Evolutionary conservation across 306 rosid genomes (phyloP), one percentile per base, ranked within the genome.

Genomic region (Begonia peltatifolia): DNA sequence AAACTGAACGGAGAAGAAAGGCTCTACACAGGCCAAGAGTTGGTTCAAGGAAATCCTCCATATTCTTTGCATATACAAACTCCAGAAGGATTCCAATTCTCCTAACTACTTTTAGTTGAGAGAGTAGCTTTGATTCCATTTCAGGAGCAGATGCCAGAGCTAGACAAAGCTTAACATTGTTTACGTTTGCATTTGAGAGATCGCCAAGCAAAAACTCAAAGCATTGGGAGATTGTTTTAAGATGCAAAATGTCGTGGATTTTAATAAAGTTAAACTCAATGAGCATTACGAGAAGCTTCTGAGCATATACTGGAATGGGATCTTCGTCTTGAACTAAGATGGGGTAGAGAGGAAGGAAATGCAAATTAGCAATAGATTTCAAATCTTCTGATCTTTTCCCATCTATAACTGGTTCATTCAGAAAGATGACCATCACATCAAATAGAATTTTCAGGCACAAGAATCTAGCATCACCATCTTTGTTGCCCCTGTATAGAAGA

Each of bases 261-360:
- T 70, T 76, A 25, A 90, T 83, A 64, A 74, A 77, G 55, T 55
- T 59, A 53, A 74, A 81, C 59, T 86, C 99, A 46, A 90, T 73
- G 50, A 86, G 77, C 95, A 90, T 90, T 74, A 90, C 95, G n/a
- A 90, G 95, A 81, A 90, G 99, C 74, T 86, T 90, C 63, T 83
- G 95, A 11, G 95, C 95, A 42, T 72, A 90, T 71, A 90, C 75
- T 36, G 99, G 99, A 62, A 90, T 86, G 47, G 95, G 95, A 61
- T 90, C 94, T 76, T 86, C 95, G 48, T 90, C 99, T 68, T 85
- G 88, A 35, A 90, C 79, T 69, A 90, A 68, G 74, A 80, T 72
- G 5, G 94, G 99, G 77, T 86, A 90, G 53, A 90, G 93, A 64
- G 99, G 94, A 50, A 90, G 99, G 62, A 90, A 90, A 58, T 62